Conservation (phyloP, 495 filamentous ascomycete species). For the Hypoxylon intermedium region DNA sequence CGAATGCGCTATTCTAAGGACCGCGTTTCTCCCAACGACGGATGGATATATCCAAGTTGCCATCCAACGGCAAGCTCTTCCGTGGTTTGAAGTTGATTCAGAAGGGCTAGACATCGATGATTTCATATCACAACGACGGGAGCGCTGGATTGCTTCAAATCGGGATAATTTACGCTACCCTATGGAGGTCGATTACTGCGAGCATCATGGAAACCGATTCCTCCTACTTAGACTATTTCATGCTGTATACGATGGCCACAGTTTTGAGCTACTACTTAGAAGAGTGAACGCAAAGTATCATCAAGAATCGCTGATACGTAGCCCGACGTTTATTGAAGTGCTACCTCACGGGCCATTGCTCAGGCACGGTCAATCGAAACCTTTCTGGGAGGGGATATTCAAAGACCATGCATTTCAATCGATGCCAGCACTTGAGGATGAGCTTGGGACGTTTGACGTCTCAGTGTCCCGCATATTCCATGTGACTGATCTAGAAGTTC, state of each 20-base stretch:
- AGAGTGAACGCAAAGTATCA: constrained; percentile 59
- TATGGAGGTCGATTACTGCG: constrained; percentile 46
- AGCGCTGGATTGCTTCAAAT: constrained; percentile 54
- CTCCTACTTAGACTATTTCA: constrained; percentile 78
- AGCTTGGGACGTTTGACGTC: constrained; percentile 22
- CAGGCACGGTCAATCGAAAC: constrained; percentile 58
- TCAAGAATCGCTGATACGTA: constrained; percentile 22
- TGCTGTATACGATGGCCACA: constrained; percentile 86
- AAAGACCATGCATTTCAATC: constrained; percentile 44
- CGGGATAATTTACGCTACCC: constrained; percentile 47
- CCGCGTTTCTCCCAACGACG: constrained; percentile 66
- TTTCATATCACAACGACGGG: constrained; percentile 36
- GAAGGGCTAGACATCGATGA: constrained; percentile 39
- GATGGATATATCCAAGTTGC: constrained; percentile 78
- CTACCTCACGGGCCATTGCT: constrained; percentile 65
- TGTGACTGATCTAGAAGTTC: constrained; percentile 50
- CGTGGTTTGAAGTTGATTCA: constrained; percentile 53
- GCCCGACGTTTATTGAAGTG: constrained; percentile 59
- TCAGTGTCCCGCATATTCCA: constrained; percentile 27
- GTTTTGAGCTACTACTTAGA: constrained; percentile 70
- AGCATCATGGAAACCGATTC: constrained; percentile 37
- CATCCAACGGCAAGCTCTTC: constrained; percentile 52
- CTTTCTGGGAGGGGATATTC: constrained; percentile 73
- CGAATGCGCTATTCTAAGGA: constrained; percentile 66
- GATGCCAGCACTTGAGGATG: constrained; percentile 31